Percentiles rank a stretch among this genome's conserved stretches.
Conservation (phyloP, 768 basidiomycete genomes). For the Agrocybe praecox region DNA sequence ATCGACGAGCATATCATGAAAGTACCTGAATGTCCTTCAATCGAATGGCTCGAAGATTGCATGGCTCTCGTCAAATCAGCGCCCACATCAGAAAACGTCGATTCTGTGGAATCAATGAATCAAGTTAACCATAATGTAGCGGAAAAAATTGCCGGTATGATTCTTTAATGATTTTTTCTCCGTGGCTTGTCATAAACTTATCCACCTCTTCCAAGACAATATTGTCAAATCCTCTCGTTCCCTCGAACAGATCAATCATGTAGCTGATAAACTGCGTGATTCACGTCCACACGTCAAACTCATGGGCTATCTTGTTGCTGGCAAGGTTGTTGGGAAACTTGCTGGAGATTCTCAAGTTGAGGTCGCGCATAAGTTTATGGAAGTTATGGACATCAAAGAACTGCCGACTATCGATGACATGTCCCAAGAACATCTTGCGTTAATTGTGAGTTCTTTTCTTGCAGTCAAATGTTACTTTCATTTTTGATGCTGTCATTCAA, state of each 20-base stretch:
- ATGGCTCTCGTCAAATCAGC: conserved; percentile 40
- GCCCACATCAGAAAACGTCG: conserved; percentile 31
- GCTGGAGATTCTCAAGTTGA: conserved; percentile 62
- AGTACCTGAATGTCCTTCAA: conserved; percentile 15
- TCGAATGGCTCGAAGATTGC: conserved; percentile 62
- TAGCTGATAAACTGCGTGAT: conserved; percentile 56
- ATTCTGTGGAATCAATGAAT: conserved; percentile 45
- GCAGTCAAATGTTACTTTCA: neutral
- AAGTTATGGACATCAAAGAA: conserved; percentile 45
- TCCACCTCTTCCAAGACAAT: conserved; percentile 51
- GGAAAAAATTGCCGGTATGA: conserved; percentile 66
- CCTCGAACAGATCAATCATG: conserved; percentile 40
- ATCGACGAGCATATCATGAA: conserved; percentile 36
- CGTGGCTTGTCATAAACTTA: neutral
- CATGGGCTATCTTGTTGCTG: conserved; percentile 63
- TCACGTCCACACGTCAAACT: conserved; percentile 52
- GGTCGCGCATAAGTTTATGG: conserved; percentile 50
- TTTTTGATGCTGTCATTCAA: conserved; percentile 23
- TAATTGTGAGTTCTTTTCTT: conserved; percentile 28
- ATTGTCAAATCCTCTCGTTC: conserved; percentile 55
- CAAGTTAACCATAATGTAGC: conserved; percentile 57
- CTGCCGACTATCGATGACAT: conserved; percentile 49
- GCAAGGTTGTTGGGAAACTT: conserved; percentile 57
- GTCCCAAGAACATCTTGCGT: conserved; percentile 27
- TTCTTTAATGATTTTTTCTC: conserved; percentile 5